Conservation (phyloP, 2,329 filamentous ascomycete genomes). For the Hypoxylon sp. region DNA sequence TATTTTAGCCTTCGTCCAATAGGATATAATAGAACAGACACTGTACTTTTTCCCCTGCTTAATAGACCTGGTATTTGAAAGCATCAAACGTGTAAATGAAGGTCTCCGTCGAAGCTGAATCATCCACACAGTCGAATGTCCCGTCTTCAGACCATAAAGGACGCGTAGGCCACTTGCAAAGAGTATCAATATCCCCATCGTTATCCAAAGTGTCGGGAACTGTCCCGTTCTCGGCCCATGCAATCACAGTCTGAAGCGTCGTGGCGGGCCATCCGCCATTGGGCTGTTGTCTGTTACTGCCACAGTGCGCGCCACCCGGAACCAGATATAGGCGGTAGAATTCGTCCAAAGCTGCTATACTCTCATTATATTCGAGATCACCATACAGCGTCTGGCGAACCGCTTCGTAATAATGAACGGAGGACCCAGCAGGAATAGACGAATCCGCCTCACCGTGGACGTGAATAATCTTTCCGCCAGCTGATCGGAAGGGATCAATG, state of each 20-base stretch:
- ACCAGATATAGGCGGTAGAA: conserved; percentile 54
- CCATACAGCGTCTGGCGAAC: conserved; percentile 61
- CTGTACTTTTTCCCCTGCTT: too few relatives aligned
- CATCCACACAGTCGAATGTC: conserved; percentile 36
- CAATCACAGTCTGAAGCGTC: conserved; percentile 56
- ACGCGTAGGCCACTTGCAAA: conserved; percentile 55
- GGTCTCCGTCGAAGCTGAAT: conserved; percentile 30
- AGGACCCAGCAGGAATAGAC: conserved; percentile 57
- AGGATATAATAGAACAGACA: too few relatives aligned
- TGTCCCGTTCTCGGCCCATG: conserved; percentile 61
- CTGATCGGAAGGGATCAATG: conserved; percentile 53
- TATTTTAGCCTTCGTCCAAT: too few relatives aligned
- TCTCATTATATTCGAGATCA: conserved; percentile 49
- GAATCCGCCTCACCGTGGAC: conserved; percentile 62
- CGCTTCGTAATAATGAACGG: conserved; percentile 53
- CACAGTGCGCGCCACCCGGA: conserved; percentile 62
- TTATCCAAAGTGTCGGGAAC: conserved; percentile 55
- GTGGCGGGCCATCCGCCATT: conserved; percentile 53
- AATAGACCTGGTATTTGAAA: conserved; percentile 32
- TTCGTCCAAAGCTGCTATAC: conserved; percentile 53
- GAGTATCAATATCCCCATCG: conserved; percentile 48
- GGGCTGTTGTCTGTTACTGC: conserved; percentile 51
- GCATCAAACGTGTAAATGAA: conserved; percentile 37
- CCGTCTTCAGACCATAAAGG: conserved; percentile 51
- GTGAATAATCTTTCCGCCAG: conserved; percentile 61